Evolutionary conservation across 345 rosid genomes (phyloP).

Genomic region (Syzygium grande): DNA sequence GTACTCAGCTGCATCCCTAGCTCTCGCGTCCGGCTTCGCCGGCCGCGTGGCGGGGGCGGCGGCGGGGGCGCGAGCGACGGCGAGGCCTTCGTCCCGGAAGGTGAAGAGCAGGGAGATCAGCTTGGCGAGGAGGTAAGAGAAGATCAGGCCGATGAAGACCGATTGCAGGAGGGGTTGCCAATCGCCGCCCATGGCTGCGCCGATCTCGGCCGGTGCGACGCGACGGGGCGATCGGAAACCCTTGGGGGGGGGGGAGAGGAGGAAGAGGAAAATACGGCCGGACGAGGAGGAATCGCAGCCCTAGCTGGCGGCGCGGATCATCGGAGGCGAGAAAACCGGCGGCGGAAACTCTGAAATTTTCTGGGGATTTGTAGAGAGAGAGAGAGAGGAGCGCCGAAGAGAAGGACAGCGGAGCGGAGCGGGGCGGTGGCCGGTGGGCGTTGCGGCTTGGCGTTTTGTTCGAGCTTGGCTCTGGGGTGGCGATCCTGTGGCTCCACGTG

Average conservation of each 20-base stretch:
- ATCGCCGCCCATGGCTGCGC: constrained; percentile 41
- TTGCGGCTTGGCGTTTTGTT: not conserved
- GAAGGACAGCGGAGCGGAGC: not conserved
- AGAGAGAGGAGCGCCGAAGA: not conserved
- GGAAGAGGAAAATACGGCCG: not conserved
- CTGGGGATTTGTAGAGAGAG: not conserved
- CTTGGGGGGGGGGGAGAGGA: not conserved
- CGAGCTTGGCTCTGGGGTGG: not conserved
- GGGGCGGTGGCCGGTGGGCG: not conserved
- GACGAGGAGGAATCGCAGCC: not conserved
- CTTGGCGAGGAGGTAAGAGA: constrained; percentile 89
- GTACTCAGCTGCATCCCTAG: not conserved
- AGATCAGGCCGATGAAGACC: constrained; percentile 60
- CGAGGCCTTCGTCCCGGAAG: constrained; percentile 71
- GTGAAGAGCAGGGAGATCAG: constrained; percentile 77
- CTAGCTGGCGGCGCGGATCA: not conserved
- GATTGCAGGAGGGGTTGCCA: constrained; percentile 79
- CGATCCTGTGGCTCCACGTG: not conserved
- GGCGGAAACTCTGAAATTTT: not conserved
- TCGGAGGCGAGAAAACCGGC: not conserved
- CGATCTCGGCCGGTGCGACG: not conserved
- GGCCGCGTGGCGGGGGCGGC: not conserved
- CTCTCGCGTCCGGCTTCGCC: constrained; percentile 7
- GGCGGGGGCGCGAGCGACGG: constrained; percentile 30
- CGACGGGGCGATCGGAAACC: not conserved